Evolutionary conservation across 306 rosid genomes (phyloP), one percentile per base, ranked within the genome.

Genomic region (Castanea mollissima): DNA sequence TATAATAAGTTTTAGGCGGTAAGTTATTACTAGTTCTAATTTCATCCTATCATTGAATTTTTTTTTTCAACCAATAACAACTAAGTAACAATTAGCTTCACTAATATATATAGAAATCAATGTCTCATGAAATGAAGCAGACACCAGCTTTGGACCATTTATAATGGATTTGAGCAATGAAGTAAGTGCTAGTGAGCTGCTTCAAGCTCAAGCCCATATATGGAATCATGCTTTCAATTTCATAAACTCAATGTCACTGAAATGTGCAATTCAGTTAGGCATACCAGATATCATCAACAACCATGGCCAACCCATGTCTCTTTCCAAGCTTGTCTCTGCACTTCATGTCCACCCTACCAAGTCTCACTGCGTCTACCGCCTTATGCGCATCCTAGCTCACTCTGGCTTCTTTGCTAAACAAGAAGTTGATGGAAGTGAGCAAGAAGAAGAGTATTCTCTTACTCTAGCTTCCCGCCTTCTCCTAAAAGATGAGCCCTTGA

Each of bases 251-350:
- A 72, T 72, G 84, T 63, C 84, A 27, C 71, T 84, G 0, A 84
- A 84, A 76, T 84, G 88, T 63, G 88, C 78, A 19, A 57, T 77
- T 5, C 74, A 84, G 23, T 55, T 84, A 27, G 85, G 80, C 41
- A 81, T 84, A 29, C 83, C 80, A 23, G 85, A 84, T 49, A 49
- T 49, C 54, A 49, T 49, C 54, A 15, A 49, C 54, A 49, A 49
- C 16, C 16, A 49, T 49, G 87, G 82, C 74, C 38, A 74, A 69
- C 76, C 85, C 58, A 74, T 84, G 46, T 23, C 78, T 16, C 75
- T 84, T 19, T 58, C 85, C 5, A 20, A 59, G 15, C 74, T 85
- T 14, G 44, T 73, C 7, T 8, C 73, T 1, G 55, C 38, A 0
- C 88, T 85, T 55, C 60, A 38, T 0, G 19, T 81, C 54, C 74